Evolutionary conservation across 352 stramenopile species (phyloP).

Genomic region (Globisporangium nunn): DNA sequence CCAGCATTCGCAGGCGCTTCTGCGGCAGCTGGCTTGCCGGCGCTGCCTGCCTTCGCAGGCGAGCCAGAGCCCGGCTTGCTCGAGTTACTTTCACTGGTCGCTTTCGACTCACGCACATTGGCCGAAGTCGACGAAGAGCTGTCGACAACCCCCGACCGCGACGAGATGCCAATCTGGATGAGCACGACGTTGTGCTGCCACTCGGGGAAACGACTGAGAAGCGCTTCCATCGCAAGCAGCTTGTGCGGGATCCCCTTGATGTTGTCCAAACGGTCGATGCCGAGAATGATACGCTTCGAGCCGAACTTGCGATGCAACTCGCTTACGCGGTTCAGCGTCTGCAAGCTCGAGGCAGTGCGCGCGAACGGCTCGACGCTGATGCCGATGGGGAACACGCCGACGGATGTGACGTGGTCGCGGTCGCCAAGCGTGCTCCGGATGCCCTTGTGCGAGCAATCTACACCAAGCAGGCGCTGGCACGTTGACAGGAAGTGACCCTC

Average conservation of each 20-base stretch:
- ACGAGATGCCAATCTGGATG: conserved; percentile 95
- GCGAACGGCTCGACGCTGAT: conserved; percentile 84
- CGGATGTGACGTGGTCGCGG: conserved; percentile 82
- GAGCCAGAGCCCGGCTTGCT: neutral
- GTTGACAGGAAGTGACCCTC: conserved; percentile 84
- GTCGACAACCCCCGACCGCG: conserved; percentile 40
- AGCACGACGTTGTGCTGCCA: conserved; percentile 94
- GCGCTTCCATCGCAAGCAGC: conserved; percentile 79
- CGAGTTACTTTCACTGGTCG: conserved; percentile 13
- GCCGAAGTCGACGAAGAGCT: conserved; percentile 2
- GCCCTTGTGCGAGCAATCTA: conserved; percentile 70
- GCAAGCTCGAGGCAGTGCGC: conserved; percentile 37
- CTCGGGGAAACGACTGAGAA: conserved; percentile 83
- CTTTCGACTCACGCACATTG: neutral
- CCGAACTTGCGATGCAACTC: conserved; percentile 75
- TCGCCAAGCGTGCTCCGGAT: conserved; percentile 60
- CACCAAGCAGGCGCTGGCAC: conserved; percentile 63
- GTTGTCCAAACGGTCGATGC: conserved; percentile 81
- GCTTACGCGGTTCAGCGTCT: conserved; percentile 58
- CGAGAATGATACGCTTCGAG: conserved; percentile 76
- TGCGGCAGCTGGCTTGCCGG: conserved; percentile 1
- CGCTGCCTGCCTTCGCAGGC: neutral
- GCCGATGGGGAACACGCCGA: conserved; percentile 84
- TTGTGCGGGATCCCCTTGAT: conserved; percentile 89
- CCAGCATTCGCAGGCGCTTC: conserved; percentile 9